Percentiles rank a stretch among this genome's conserved stretches.
Conservation (phyloP, 2,329 filamentous ascomycete species). For the Colletotrichum chrysophilum region DNA sequence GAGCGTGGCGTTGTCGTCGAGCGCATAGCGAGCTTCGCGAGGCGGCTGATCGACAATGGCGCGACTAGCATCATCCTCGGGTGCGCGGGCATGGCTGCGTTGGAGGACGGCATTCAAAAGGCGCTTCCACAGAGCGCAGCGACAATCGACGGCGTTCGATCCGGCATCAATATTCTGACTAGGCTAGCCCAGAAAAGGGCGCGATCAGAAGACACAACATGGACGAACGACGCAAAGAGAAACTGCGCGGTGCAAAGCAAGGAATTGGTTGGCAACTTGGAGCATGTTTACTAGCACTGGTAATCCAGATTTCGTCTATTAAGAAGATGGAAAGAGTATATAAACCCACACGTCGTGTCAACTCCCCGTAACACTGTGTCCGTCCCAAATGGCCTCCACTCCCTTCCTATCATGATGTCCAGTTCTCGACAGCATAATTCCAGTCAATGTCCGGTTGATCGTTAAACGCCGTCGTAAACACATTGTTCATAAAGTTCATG, state of each 20-base stretch:
- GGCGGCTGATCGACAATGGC: background rate
- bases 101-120: background rate
- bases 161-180: background rate
- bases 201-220: background rate
- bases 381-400: background rate
- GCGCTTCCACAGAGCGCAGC: background rate
- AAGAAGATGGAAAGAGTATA: background rate
- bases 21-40: background rate
- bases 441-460: slow-evolving; percentile 10
- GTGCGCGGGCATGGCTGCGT: slow-evolving; percentile 7
- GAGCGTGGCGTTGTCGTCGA: background rate
- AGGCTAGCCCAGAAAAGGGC: background rate
- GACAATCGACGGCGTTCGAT: slow-evolving; percentile 6
- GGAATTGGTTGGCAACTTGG: background rate
- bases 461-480: slow-evolving; percentile 13
- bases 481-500: background rate
- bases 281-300: background rate
- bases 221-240: background rate
- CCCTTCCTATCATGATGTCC: background rate
- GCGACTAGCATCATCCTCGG: slow-evolving; percentile 4
- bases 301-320: background rate
- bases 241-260: background rate
- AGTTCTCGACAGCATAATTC: background rate
- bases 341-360: background rate
- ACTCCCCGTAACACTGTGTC: background rate